Evolutionary conservation across 768 basidiomycete genomes (phyloP).

Genomic region (Termitomyces sp.): DNA sequence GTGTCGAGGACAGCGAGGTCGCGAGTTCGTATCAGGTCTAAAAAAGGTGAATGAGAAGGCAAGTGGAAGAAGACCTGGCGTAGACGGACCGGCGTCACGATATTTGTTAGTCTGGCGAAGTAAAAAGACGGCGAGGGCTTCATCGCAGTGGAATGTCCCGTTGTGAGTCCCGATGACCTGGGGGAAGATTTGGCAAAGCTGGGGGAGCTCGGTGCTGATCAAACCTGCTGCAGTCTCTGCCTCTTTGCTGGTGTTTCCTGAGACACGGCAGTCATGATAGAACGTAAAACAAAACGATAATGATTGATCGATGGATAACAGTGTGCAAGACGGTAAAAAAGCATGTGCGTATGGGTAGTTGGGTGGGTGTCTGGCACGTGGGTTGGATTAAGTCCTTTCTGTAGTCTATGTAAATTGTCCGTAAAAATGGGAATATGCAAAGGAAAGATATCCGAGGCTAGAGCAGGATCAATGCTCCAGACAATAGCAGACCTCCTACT

Average conservation of each 20-base stretch:
- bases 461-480: conserved; percentile 41
- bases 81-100: conserved; percentile 60
- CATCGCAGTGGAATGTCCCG: conserved; percentile 96
- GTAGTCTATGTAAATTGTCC: conserved; percentile 11
- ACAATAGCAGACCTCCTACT: conserved; percentile 40
- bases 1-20: conserved; percentile 66
- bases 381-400: conserved; percentile 2
- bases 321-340: background rate
- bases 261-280: conserved; percentile 13
- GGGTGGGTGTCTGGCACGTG: conserved; percentile 10
- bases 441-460: conserved; percentile 20
- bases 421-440: conserved; percentile 4
- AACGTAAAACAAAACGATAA: background rate
- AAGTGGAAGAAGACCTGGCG: background rate
- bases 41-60: background rate
- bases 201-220: background rate
- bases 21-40: conserved; percentile 67
- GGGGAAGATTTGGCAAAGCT: background rate
- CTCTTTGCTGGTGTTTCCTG: conserved; percentile 25
- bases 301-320: background rate
- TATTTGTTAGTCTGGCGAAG: conserved; percentile 74
- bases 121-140: conserved; percentile 90
- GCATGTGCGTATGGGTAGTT: background rate
- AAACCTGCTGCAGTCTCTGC: conserved; percentile 35
- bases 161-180: conserved; percentile 92